Percentiles rank a stretch among this genome's conserved stretches.
phyloP scores from a whole-genome alignment of 345 rosid genomes.

The Eucalyptus brandiana region DNA sequence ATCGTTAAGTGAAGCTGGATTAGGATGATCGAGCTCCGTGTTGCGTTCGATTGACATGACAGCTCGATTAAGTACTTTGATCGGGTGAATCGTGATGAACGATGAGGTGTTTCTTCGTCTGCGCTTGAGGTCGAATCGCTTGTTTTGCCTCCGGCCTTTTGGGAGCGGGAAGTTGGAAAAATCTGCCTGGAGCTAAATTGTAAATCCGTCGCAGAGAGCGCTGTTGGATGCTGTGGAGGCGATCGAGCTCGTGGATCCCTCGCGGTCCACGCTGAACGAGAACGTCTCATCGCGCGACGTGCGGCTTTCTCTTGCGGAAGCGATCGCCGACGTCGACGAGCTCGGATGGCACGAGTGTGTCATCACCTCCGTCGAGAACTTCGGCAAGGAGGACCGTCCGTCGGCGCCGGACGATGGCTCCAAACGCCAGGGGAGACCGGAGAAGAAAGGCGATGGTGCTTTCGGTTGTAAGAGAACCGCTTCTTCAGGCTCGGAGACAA shows the following conservation, averaged over 20 bases:
- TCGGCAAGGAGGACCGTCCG: neutral
- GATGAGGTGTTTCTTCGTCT: neutral
- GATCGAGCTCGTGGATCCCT: conserved; percentile 27
- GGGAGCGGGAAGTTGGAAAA: neutral
- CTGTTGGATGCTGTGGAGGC: conserved; percentile 14
- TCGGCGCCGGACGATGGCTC: neutral
- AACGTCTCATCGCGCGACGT: conserved; percentile 5
- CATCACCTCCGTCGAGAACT: conserved; percentile 21
- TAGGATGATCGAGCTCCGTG: neutral
- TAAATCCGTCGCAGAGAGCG: conserved; percentile 3
- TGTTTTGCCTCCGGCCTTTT: neutral
- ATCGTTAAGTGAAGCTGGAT: neutral
- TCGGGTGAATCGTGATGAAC: neutral
- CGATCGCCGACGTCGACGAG: conserved; percentile 12
- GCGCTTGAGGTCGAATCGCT: neutral
- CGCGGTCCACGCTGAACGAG: conserved; percentile 38
- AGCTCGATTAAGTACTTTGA: neutral
- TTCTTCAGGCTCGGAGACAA: neutral
- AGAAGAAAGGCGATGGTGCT: neutral
- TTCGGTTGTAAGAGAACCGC: neutral
- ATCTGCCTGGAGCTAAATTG: neutral
- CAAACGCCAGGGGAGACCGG: neutral
- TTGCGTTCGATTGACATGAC: neutral
- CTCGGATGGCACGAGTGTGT: conserved; percentile 43
- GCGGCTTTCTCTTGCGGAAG: conserved; percentile 2